phyloP scores from a whole-genome alignment of 2,329 filamentous ascomycete genomes.

The Cercospora brassicicola region DNA sequence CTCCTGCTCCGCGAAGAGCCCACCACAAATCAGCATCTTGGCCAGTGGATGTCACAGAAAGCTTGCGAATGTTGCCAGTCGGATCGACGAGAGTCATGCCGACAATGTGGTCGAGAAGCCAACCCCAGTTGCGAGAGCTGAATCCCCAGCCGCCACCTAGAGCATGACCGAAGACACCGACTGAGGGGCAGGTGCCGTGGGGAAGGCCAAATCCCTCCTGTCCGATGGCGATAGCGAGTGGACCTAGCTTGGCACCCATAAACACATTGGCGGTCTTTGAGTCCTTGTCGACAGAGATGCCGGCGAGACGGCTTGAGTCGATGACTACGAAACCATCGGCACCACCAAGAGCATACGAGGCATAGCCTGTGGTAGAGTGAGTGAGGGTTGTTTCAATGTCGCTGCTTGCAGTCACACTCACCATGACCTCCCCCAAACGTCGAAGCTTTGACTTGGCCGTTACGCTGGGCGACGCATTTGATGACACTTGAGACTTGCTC shows the following conservation, averaged over 20 bases:
- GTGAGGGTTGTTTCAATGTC: not conserved
- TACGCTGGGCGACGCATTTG: conserved; percentile 9
- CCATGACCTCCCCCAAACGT: conserved; percentile 25
- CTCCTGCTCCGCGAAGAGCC: conserved; percentile 22
- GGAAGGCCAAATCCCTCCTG: conserved; percentile 18
- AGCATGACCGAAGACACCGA: conserved; percentile 22
- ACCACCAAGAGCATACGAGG: conserved; percentile 24
- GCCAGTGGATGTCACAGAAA: not conserved
- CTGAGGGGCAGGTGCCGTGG: conserved; percentile 22
- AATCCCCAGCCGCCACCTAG: conserved; percentile 25
- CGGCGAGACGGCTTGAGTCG: conserved; percentile 9
- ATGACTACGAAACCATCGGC: conserved; percentile 25
- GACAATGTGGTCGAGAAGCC: conserved; percentile 22
- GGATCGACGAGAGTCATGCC: conserved; percentile 17
- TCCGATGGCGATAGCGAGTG: conserved; percentile 16
- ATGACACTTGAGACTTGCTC: conserved; percentile 16
- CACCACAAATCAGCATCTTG: conserved; percentile 23
- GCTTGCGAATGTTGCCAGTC: conserved; percentile 7
- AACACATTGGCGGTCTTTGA: conserved; percentile 13
- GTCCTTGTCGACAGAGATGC: conserved; percentile 12
- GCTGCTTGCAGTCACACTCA: not conserved
- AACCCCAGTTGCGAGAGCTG: conserved; percentile 21
- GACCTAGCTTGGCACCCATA: conserved; percentile 16
- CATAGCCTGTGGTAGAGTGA: conserved; percentile 15
- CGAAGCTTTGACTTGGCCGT: conserved; percentile 16